Evolutionary conservation across 169 alveolate genomes (phyloP), one percentile per base, ranked within the genome.

Genomic region (Theileria equi): DNA sequence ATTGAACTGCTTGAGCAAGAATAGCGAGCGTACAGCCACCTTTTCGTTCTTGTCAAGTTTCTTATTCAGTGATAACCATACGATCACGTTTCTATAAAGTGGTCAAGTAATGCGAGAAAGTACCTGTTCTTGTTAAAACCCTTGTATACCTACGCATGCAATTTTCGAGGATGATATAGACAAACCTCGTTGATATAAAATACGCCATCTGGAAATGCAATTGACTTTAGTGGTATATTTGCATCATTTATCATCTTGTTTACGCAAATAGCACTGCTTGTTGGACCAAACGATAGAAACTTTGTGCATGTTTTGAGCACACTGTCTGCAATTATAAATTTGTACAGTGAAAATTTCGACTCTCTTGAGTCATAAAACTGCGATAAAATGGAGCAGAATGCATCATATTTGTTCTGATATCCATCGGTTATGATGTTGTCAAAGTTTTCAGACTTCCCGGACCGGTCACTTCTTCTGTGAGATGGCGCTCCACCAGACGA

Each of bases 1-100:
- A 59, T 71, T 74, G 61, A 83, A 63, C 66, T 78, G 80, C 26
- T 48, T 61, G 47, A 63, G 49, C 28, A 49, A 60, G 54, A 83
- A 78, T 17, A 79, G 71, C 7, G 81, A 36, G 17, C 62, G 44
- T 29, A 83, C 26, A 8, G 73, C 48, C 63, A 71, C 82, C 36
- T 79, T 57, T 38, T 78, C 70, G 0, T 11, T 17, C 5, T 19
- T 0, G 25, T 32, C 45, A 50, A 72, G 35, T 26, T 61, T 41
- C 40, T 72, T 72, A 32, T 72, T 64, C 6, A 61, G 50, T 11
- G 77, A 29, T 11, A 72, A 34, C 77, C 83, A 62, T 4, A 62
- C 58, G 21, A 72, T 44, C 19, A 28, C 43, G 26, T 35, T 5
- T 17, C 77, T 61, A 58, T 8, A 26, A 21, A 23, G 4, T 8